These are phyloP conservation scores for Clarireedia homoeocarpa DNA, from an alignment of 2,329 filamentous ascomycete genomes.

Conservation along the genomic window DNA sequence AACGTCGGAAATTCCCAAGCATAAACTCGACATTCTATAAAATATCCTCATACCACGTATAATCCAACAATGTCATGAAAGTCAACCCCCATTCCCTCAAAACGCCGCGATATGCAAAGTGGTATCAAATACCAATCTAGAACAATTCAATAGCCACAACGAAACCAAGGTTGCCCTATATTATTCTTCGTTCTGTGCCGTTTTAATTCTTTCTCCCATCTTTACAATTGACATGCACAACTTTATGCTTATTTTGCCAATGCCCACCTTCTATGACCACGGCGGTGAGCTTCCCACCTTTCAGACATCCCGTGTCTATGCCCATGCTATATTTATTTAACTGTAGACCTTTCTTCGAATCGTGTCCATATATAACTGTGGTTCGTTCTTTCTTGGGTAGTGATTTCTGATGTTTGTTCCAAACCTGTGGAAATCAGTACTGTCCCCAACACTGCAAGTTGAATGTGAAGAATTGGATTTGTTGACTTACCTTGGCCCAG, in stretches of 20 bases:
- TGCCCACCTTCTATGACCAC: conserved; percentile 59
- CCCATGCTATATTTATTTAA: conserved; percentile 69
- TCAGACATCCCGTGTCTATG: conserved; percentile 75
- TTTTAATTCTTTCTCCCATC: conserved; percentile 14
- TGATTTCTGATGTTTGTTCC: conserved; percentile 43
- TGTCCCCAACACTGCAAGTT: neutral
- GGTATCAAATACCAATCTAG: neutral
- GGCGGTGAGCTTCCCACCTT: conserved; percentile 67
- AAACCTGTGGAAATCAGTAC: conserved; percentile 34
- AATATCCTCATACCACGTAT: no score
- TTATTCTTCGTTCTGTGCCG: neutral
- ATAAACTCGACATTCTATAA: no score
- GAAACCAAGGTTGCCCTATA: neutral
- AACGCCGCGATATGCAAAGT: neutral
- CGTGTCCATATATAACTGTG: conserved; percentile 83
- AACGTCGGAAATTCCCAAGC: no score
- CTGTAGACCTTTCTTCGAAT: conserved; percentile 64
- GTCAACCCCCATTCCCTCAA: neutral
- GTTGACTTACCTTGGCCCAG: conserved; percentile 27
- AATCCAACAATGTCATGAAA: neutral
- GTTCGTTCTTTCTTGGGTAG: conserved; percentile 35
- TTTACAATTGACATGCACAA: conserved; percentile 27
- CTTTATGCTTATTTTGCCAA: conserved; percentile 25
- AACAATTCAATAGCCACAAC: neutral
- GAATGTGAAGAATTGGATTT: neutral